phyloP scores from a whole-genome alignment of 2,329 filamentous ascomycete species.

The Hypoxylon sp. region DNA sequence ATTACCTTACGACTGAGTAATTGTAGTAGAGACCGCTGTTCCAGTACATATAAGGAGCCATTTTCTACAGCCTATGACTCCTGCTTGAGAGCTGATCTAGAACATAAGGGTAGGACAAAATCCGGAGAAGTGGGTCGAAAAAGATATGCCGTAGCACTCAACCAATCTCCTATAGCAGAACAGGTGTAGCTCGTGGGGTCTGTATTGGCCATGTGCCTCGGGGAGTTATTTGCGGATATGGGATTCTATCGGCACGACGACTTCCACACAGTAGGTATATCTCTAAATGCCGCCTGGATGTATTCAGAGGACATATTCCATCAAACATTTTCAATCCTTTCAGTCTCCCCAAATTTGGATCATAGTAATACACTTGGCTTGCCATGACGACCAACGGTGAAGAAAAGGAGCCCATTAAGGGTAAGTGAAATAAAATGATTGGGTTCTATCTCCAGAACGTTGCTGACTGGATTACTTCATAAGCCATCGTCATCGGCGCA shows the following conservation, averaged over 20 bases:
- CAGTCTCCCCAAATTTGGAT: not conserved
- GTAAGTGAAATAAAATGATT: constrained; percentile 21
- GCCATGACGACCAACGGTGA: constrained; percentile 30
- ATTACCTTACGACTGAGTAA: not conserved
- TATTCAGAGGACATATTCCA: constrained; percentile 10
- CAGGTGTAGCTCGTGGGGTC: constrained; percentile 19
- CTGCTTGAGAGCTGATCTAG: not conserved
- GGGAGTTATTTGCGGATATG: constrained; percentile 19
- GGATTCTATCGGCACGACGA: constrained; percentile 25
- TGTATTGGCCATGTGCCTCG: constrained; percentile 18
- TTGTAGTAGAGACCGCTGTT: not conserved
- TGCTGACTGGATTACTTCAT: constrained; percentile 11
- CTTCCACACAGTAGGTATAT: not conserved
- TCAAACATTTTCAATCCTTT: not conserved
- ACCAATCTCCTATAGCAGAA: constrained; percentile 22
- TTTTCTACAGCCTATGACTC: not conserved
- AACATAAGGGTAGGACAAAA: constrained; percentile 2
- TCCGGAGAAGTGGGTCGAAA: constrained; percentile 26
- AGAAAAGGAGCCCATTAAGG: constrained; percentile 38
- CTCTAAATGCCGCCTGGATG: constrained; percentile 26
- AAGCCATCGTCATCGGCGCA: constrained; percentile 65
- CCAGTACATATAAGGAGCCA: not conserved
- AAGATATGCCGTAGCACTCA: constrained; percentile 20
- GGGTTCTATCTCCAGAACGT: not conserved
- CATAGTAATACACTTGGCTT: not conserved